Conservation (phyloP, 2,329 filamentous ascomycete species). For the Pseudocercospora macadamiae region DNA sequence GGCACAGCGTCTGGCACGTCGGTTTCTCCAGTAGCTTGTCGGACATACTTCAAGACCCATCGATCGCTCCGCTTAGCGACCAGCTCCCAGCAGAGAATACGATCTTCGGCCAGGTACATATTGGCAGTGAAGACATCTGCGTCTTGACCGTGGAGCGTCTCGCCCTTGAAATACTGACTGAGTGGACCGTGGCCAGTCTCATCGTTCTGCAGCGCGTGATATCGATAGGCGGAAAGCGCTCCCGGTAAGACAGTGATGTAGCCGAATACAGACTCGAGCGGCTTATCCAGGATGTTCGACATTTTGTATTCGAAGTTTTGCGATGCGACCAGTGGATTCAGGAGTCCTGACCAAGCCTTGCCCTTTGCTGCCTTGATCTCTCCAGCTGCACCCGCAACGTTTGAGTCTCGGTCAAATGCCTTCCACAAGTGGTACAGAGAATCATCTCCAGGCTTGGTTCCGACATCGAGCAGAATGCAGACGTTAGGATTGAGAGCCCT, state of each 20-base stretch:
- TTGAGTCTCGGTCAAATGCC: slow-evolving; percentile 96
- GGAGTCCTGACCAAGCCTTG: slow-evolving; percentile 74
- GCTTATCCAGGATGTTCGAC: slow-evolving; percentile 98
- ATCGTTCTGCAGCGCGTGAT: slow-evolving; percentile 94
- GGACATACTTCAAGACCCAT: slow-evolving; percentile 98
- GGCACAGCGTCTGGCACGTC: slow-evolving; percentile 94
- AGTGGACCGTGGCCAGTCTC: slow-evolving; percentile 91
- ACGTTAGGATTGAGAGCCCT: slow-evolving; percentile 91
- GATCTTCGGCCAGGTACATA: slow-evolving; percentile 89
- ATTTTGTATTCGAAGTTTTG: slow-evolving; percentile 99
- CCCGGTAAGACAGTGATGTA: slow-evolving; percentile 97
- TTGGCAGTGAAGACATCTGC: slow-evolving; percentile 98
- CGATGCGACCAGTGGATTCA: slow-evolving; percentile 93
- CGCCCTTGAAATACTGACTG: slow-evolving; percentile 98
- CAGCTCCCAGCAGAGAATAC: slow-evolving; percentile 90
- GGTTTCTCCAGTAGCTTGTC: slow-evolving; percentile 93
- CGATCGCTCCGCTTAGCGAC: slow-evolving; percentile 92
- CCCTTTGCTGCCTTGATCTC: slow-evolving; percentile 98
- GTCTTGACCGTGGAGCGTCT: slow-evolving; percentile 92
- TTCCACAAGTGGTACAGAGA: slow-evolving; percentile 99
- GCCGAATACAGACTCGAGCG: slow-evolving; percentile 93
- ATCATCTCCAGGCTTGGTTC: slow-evolving; percentile 84
- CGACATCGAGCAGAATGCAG: slow-evolving; percentile 94
- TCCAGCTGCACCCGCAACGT: slow-evolving; percentile 92
- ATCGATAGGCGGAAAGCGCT: slow-evolving; percentile 92